Base-by-base conservation (phyloP, 352 stramenopile species). In the Plasmopara viticola region DNA sequence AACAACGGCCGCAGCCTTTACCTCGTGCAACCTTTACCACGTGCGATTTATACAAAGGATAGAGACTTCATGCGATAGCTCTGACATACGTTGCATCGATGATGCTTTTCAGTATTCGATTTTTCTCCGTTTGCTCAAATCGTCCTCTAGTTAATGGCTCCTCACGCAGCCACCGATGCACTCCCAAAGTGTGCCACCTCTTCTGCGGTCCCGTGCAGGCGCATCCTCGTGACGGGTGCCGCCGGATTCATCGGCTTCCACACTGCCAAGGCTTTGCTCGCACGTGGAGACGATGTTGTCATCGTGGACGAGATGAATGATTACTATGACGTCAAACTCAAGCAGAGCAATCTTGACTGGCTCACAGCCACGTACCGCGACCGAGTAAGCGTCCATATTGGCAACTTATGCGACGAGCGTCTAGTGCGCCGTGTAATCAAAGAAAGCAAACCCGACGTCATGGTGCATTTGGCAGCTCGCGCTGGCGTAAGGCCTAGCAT, bases 251-350 rank as follows among this genome's bases (percentile, higher is more conserved):
- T 99, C 53, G 96, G 95, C 17, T 97, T 92, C 60, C 90, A 98
- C 78, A 97, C 97, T 5, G 90, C 90, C 44, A 81, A 95, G 55
- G 67, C 74, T 30, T 73, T 97, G 30, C 74, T 97, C 4, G 66
- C 73, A 3, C 79, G 90, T 18, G 89, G 87, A 33, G 86, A 97
- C 50, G 69, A 90, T 47, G 95, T 99, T 25, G 86, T 98, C 1
- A 86, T 98, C 44, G 77, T 99, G 18, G 97, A 99, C 63, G 96
- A 99, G 75, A 76, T 99, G 48, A 99, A 99, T 66, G 93, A 98
- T 64, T 99, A 99, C 72, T 99, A 99, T 69, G 94, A 99, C 66
- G 86, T 98, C n/a, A 60, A 69, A 47, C 90, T 98, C 58, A 99
- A 99, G 78, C 80, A 97, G 57, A 76, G 66, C 48, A 99, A 99